Base-by-base conservation (phyloP, 2,329 filamentous ascomycete genomes). In the Coniochaeta sp. region DNA sequence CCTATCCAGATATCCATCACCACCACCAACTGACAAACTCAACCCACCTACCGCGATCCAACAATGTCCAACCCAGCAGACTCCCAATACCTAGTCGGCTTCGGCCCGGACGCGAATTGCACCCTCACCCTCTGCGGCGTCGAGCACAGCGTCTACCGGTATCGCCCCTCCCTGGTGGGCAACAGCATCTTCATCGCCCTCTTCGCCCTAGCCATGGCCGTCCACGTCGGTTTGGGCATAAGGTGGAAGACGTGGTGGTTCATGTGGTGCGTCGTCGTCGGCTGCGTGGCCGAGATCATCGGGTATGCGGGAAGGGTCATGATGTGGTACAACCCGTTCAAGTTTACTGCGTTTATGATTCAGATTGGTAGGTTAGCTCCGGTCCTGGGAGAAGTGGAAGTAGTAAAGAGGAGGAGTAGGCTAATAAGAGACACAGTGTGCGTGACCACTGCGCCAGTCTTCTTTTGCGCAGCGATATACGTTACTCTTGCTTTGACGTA, bases 391-490 rank as follows among this genome's bases (percentile, higher is more conserved):
- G 13, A 16, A 32, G 9, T 22, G 10, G 2, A n/a, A n/a, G n/a
- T n/a, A n/a, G n/a, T n/a, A n/a, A n/a, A 30, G 9, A 18, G 12
- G n/a, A n/a, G n/a, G n/a, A n/a, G n/a, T n/a, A n/a, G n/a, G n/a
- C 28, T 51, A 20, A 46, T 20, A 10, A 50, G 18, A 57, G 24
- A 10, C 27, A 20, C 48, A 81, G 76, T 79, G 54, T 83, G 79
- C 64, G 71, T 87, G 49, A 80, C 76, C 57, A 75, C 76, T 42
- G 74, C 69, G 0, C 76, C 76, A 9, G 77, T 79, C 51, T 82
- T 79, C 63, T 74, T 78, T 59, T 74, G 79, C 26, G 84, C 83
- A 0, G 81, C 81, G 53, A 82, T 87, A 61, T 88, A 87, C 63
- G 76, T 87, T 51, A 84, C 80, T 27, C 72, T 86, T 27, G 68